Conservation (phyloP, 306 rosid species). For the Dalbergia oliveri region DNA sequence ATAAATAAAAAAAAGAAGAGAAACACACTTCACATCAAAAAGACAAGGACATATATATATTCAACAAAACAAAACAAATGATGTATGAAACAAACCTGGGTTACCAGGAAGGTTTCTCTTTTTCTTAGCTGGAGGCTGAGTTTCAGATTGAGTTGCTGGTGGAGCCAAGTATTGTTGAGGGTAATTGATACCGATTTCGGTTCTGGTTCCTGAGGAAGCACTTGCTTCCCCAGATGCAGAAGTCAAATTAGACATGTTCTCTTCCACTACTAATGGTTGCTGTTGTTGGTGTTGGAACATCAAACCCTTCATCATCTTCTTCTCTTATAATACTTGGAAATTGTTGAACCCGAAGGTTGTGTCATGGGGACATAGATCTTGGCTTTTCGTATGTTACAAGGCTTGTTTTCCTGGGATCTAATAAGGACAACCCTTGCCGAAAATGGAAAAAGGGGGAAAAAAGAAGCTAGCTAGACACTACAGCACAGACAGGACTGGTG, state of each 20-base stretch:
- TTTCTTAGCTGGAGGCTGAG: slow-evolving; percentile 57
- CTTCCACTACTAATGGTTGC: slow-evolving; percentile 56
- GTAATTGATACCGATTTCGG: slow-evolving; percentile 54
- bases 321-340: slow-evolving; percentile 13
- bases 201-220: slow-evolving; percentile 72
- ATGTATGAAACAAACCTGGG: slow-evolving; percentile 61
- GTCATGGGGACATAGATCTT: slow-evolving; percentile 51
- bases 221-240: slow-evolving; percentile 85
- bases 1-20: too few species aligned
- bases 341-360: slow-evolving; percentile 29
- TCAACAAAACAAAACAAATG: slow-evolving; percentile 9
- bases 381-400: slow-evolving; percentile 43
- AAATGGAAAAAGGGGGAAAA: neutral
- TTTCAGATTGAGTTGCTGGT: slow-evolving; percentile 41
- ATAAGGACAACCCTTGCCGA: slow-evolving; percentile 24
- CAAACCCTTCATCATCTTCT: slow-evolving; percentile 56
- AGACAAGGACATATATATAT: too few species aligned
- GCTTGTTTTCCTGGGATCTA: slow-evolving; percentile 40
- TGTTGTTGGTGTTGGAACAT: slow-evolving; percentile 46
- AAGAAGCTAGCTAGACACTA: slow-evolving; percentile 21
- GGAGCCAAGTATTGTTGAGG: slow-evolving; percentile 57
- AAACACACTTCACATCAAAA: too few species aligned
- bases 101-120: slow-evolving; percentile 87
- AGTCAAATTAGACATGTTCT: slow-evolving; percentile 79
- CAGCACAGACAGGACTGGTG: slow-evolving; percentile 16